phyloP scores from a whole-genome alignment of 2,329 filamentous ascomycete species.

The Leptoxyphium fumago region DNA sequence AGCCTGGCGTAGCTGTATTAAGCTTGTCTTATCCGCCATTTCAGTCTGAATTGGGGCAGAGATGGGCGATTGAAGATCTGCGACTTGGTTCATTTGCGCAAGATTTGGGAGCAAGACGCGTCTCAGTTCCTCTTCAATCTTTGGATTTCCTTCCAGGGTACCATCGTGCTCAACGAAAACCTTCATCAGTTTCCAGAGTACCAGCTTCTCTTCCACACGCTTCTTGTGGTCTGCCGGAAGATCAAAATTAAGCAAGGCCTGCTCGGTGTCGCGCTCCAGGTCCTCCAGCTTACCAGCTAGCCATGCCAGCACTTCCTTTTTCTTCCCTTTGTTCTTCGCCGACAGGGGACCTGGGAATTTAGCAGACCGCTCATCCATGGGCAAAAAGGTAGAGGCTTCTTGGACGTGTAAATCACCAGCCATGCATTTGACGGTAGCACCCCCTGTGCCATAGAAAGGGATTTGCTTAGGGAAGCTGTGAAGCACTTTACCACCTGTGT shows the following conservation, averaged over 20 bases:
- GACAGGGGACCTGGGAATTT: slow-evolving; percentile 85
- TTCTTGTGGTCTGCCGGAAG: slow-evolving; percentile 48
- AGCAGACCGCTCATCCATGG: slow-evolving; percentile 54
- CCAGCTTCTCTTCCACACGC: slow-evolving; percentile 59
- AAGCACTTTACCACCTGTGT: slow-evolving; percentile 66
- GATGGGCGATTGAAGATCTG: slow-evolving; percentile 21
- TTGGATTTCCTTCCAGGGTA: slow-evolving; percentile 54
- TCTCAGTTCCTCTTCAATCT: slow-evolving; percentile 60
- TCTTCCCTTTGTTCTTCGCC: slow-evolving; percentile 82
- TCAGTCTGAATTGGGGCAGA: slow-evolving; percentile 36
- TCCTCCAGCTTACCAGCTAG: slow-evolving; percentile 59
- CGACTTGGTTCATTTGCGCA: slow-evolving; percentile 19
- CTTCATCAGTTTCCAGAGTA: slow-evolving; percentile 77
- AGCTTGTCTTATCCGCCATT: slow-evolving; percentile 49
- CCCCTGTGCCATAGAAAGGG: slow-evolving; percentile 66
- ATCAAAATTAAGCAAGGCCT: slow-evolving; percentile 34
- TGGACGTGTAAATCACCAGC: slow-evolving; percentile 71
- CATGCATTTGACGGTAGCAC: slow-evolving; percentile 66
- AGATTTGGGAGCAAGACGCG: slow-evolving; percentile 53
- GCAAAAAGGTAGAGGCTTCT: slow-evolving; percentile 57
- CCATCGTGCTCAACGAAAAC: slow-evolving; percentile 81
- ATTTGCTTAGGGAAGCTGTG: slow-evolving; percentile 81
- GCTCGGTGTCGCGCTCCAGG: slow-evolving; percentile 43
- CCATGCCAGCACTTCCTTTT: slow-evolving; percentile 83
- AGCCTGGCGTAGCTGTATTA: slow-evolving; percentile 58